A percentile compares a stretch with the other conserved stretches of the same genome.
These are phyloP conservation scores for Kappamyces sp. DNA, from an alignment of 192 early-diverging fungal species.

Conservation along the genomic window DNA sequence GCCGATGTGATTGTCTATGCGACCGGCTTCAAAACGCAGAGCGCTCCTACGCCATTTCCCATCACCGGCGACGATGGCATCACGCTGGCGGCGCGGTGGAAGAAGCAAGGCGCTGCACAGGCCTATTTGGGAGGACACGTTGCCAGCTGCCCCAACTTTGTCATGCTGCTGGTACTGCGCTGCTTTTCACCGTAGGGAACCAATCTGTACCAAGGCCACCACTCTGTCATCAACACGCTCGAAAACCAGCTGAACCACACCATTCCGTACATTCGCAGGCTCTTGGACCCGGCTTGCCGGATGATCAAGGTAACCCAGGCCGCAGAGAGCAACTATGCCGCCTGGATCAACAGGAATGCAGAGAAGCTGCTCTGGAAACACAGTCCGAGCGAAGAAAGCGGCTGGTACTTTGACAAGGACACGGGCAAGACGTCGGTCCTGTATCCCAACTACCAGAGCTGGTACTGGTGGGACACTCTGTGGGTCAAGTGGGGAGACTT, in stretches of 20 bases:
- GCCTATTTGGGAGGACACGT: not conserved
- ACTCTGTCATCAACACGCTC: not conserved
- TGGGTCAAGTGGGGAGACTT: not conserved
- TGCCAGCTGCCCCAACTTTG: conserved; percentile 1
- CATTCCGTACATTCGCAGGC: not conserved
- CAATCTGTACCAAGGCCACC: not conserved
- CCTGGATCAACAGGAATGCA: not conserved
- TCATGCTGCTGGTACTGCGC: not conserved
- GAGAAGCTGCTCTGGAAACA: conserved; percentile 1
- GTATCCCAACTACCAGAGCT: not conserved
- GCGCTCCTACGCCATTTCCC: not conserved
- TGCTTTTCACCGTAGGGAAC: not conserved
- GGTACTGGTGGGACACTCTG: not conserved
- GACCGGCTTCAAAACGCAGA: conserved; percentile 4
- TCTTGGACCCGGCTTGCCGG: not conserved
- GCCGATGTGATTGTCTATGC: conserved; percentile 7
- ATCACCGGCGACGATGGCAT: not conserved
- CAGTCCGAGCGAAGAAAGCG: not conserved
- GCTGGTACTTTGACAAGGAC: not conserved
- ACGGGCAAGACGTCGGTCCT: not conserved
- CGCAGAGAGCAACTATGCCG: not conserved
- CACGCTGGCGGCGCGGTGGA: not conserved
- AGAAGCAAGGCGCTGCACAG: not conserved
- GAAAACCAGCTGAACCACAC: conserved; percentile 1
- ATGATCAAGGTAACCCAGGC: not conserved